A percentile compares a stretch with the other conserved stretches of the same genome.
Conservation (phyloP, 192 early-diverging fungal species). For the Umbelopsis ramanniana region DNA sequence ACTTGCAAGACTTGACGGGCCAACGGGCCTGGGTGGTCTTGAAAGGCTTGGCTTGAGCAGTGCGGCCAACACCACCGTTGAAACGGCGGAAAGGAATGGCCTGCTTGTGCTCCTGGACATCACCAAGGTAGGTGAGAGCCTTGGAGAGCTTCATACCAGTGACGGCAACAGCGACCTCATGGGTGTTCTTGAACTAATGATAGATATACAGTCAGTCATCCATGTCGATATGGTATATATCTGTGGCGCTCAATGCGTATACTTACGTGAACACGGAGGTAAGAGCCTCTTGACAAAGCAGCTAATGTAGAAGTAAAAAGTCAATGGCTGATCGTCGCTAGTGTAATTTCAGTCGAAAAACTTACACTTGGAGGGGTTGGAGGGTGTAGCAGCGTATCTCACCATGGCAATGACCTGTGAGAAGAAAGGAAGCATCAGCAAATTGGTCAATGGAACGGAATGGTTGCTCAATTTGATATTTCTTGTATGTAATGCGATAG, state of each 20-base stretch:
- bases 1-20: conserved; percentile 95
- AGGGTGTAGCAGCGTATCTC: conserved; percentile 82
- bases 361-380: conserved; percentile 77
- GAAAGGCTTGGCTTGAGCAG: conserved; percentile 93
- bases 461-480: not conserved
- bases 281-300: conserved; percentile 88
- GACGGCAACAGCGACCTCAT: conserved; percentile 92
- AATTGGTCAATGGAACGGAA: not conserved
- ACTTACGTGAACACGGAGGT: conserved; percentile 82
- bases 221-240: not conserved
- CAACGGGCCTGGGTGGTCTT: conserved; percentile 88
- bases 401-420: conserved; percentile 59
- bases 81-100: conserved; percentile 95
- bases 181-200: conserved; percentile 91
- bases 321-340: not conserved
- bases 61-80: conserved; percentile 94
- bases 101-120: conserved; percentile 96
- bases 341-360: not conserved
- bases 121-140: conserved; percentile 87
- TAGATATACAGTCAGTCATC: not conserved
- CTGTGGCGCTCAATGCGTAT: not conserved
- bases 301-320: conserved; percentile 43
- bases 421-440: conserved; percentile 4
- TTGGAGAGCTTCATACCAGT: conserved; percentile 87
- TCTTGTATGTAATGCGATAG: not conserved